phyloP scores from a whole-genome alignment of 495 filamentous ascomycete species.

The Filosporella fistucella region DNA sequence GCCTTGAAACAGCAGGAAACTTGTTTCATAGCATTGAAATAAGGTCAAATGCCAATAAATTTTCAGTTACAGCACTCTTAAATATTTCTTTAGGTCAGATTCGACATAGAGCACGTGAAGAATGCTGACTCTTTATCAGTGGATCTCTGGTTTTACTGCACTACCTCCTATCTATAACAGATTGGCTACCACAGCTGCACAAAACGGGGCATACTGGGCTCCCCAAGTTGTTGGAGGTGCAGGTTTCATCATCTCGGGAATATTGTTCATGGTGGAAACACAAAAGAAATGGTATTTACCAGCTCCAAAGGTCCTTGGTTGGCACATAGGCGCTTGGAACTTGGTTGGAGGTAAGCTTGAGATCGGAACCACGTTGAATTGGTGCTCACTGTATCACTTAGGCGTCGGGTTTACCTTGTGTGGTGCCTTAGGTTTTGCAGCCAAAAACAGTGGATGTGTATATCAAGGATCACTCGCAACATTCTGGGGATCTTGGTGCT shows the following conservation, averaged over 20 bases:
- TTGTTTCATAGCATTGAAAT: too few relatives aligned
- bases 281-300: slow-evolving; percentile 63
- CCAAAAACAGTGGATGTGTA: slow-evolving; percentile 38
- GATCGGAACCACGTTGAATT: too few relatives aligned
- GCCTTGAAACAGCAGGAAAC: too few relatives aligned
- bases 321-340: slow-evolving; percentile 42
- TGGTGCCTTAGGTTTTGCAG: slow-evolving; percentile 57
- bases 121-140: too few relatives aligned
- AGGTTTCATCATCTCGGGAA: slow-evolving; percentile 56
- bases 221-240: slow-evolving; percentile 64
- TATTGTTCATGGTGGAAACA: slow-evolving; percentile 66
- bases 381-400: neutral
- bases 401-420: slow-evolving; percentile 66
- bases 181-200: slow-evolving; percentile 23
- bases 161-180: slow-evolving; percentile 25
- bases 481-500: slow-evolving; percentile 68
- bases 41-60: too few relatives aligned
- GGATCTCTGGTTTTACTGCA: slow-evolving; percentile 5
- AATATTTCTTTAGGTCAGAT: too few relatives aligned
- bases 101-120: too few relatives aligned
- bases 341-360: slow-evolving; percentile 37
- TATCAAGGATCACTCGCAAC: slow-evolving; percentile 56
- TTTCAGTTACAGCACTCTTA: too few relatives aligned
- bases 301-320: slow-evolving; percentile 51
- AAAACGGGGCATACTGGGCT: slow-evolving; percentile 52